Evolutionary conservation across 2,329 filamentous ascomycete genomes (phyloP).

Genomic region (Fusarium coffeatum): DNA sequence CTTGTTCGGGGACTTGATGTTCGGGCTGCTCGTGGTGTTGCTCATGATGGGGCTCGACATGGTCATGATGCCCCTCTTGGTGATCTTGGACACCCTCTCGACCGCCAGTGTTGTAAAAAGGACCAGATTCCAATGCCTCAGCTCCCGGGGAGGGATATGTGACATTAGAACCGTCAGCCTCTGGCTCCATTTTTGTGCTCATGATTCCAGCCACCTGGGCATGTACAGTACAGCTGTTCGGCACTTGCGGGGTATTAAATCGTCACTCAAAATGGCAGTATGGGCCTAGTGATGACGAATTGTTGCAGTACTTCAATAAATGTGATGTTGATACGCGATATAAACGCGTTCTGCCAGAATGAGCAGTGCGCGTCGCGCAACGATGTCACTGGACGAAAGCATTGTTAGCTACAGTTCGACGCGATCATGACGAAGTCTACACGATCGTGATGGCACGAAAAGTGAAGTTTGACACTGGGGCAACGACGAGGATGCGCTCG

Average conservation of each 20-base stretch:
- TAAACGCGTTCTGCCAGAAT: conserved; percentile 28
- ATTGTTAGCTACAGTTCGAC: conserved; percentile 45
- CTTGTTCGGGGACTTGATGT: conserved; percentile 48
- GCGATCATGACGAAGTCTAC: conserved; percentile 38
- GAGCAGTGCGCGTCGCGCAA: conserved; percentile 41
- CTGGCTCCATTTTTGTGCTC: conserved; percentile 52
- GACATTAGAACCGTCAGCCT: conserved; percentile 52
- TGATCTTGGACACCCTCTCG: conserved; percentile 51
- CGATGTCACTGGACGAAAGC: conserved; percentile 43
- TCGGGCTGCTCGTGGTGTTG: conserved; percentile 38
- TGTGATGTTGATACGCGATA: conserved; percentile 35
- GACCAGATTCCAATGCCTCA: conserved; percentile 56
- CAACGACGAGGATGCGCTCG: conserved; percentile 28
- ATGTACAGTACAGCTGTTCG: conserved; percentile 14
- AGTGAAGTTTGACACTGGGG: conserved; percentile 21
- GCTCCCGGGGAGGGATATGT: conserved; percentile 61
- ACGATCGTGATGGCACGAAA: conserved; percentile 29
- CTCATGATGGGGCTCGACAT: conserved; percentile 40
- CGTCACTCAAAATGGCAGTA: conserved; percentile 27
- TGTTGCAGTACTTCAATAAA: conserved; percentile 16
- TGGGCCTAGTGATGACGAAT: conserved; percentile 2
- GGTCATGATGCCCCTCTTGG: conserved; percentile 45
- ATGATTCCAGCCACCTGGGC: conserved; percentile 37
- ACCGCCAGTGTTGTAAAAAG: conserved; percentile 58
- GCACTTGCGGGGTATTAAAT: conserved; percentile 21